Base-by-base conservation (phyloP, 805 yeast genomes). In the fission yeast (Schizosaccharomyces pombe) region DNA sequence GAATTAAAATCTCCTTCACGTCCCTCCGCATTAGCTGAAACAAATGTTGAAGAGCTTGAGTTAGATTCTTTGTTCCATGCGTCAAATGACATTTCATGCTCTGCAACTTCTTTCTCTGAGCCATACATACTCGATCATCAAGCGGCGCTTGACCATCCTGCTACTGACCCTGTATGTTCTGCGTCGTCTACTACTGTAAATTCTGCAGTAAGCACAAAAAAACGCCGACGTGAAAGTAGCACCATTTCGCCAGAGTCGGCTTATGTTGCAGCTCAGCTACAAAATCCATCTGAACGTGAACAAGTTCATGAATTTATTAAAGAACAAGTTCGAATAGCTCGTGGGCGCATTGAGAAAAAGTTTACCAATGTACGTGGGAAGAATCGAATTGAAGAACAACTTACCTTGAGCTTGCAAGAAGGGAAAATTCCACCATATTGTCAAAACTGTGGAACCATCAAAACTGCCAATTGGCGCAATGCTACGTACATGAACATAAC, bases 381-480 rank as follows among this genome's bases (percentile, higher is more conserved):
- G 26, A 24, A 43, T 19, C 49, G 49, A 11, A 26, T 43, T 5
- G 30, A 43, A n/a, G 49, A 43, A 22, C 49, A 43, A n/a, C 49
- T 43, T 9, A 22, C 49, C 19, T 22, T 16, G 19, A 22, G 30
- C 14, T 16, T 43, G 19, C 49, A 24, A 14, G 49, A 19, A 22
- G 53, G 53, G 19, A 49, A 49, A 32, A 49, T 49, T 9, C 49
- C 49, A 22, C 28, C 49, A 22, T 43, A 43, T 12, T 49, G 53
- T 49, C 34, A 49, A 5, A 30, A 49, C 30, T 49, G 53, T 49
- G 53, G 53, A 26, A 30, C 53, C 22, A 49, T 30, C 3, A 30
- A 49, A 30, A 49, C 53, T 14, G 53, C 53, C 6, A 32, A 30
- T 30, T 49, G 53, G 53, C 34, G 53, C 5, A 49, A 49, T 12